These are phyloP conservation scores for Leishmania tarentolae DNA, from an alignment of 208 protist genomes.

Conservation along the genomic window DNA sequence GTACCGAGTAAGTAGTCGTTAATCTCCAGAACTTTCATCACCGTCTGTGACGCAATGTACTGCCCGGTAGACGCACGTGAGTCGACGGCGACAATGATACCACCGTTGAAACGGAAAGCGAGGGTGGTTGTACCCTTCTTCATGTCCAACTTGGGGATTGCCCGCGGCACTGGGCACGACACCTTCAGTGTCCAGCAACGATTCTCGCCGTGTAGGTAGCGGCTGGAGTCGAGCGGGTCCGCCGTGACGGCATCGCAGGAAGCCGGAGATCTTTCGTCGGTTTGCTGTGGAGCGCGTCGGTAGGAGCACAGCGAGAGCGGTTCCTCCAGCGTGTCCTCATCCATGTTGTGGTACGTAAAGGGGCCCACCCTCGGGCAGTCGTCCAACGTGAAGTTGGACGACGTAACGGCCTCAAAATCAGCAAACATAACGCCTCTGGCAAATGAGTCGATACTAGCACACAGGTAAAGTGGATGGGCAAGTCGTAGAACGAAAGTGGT, in stretches of 20 bases:
- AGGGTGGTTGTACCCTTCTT: conserved; percentile 99
- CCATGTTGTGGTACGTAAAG: conserved; percentile 83
- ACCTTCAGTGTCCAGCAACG: conserved; percentile 77
- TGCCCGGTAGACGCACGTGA: conserved; percentile 98
- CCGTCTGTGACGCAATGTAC: conserved; percentile 99
- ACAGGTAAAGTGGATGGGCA: neutral
- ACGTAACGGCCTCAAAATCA: conserved; percentile 72
- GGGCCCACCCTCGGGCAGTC: conserved; percentile 80
- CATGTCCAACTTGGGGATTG: conserved; percentile 79
- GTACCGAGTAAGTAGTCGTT: conserved; percentile 99
- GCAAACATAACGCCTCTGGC: conserved; percentile 43
- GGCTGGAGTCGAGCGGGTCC: conserved; percentile 80
- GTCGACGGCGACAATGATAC: conserved; percentile 99
- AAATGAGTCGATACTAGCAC: neutral
- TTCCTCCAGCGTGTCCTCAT: conserved; percentile 23
- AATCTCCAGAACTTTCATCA: conserved; percentile 99
- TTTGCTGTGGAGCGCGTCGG: conserved; percentile 23
- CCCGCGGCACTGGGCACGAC: conserved; percentile 80
- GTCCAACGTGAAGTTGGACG: conserved; percentile 75
- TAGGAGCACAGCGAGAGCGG: conserved; percentile 22
- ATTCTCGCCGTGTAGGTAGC: conserved; percentile 54
- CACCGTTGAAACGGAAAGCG: conserved; percentile 97
- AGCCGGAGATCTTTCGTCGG: conserved; percentile 30
- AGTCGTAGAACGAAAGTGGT: neutral
- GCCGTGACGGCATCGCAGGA: conserved; percentile 68